Evolutionary conservation across 2,329 filamentous ascomycete genomes (phyloP).

Genomic region (Sclerotinia borealis): DNA sequence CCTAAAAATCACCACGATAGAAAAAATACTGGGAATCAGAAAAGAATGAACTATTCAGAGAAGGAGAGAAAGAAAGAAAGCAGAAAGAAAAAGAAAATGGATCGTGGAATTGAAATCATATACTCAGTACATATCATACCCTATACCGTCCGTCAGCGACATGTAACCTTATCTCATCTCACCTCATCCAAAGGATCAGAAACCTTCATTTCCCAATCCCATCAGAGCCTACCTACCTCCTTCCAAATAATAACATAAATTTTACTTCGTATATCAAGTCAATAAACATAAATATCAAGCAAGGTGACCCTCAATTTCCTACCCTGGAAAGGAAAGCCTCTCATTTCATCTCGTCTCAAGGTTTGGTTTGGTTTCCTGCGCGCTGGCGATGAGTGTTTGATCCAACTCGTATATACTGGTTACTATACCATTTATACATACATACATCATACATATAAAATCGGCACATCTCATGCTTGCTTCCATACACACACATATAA

Average conservation of each 20-base stretch:
- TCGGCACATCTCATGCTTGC: no score
- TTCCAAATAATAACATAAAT: background rate
- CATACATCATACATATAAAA: no score
- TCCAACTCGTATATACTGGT: no score
- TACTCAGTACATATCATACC: background rate
- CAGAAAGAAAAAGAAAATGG: background rate
- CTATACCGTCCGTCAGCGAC: background rate
- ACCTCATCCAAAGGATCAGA: background rate
- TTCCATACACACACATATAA: no score
- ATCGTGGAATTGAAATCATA: background rate
- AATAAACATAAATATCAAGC: background rate
- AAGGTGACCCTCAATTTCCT: no score
- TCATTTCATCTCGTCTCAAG: background rate
- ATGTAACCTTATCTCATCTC: no score
- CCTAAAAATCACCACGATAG: background rate
- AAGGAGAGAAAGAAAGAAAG: no score
- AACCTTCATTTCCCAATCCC: background rate
- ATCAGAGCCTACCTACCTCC: background rate
- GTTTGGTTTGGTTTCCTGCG: no score
- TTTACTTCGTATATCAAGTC: background rate
- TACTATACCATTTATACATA: no score
- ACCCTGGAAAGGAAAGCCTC: no score
- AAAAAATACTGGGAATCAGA: background rate
- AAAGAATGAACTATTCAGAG: no score
- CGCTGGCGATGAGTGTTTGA: background rate